A percentile compares a stretch with the other conserved stretches of the same genome.
Conservation (phyloP, 495 filamentous ascomycete genomes). For the Aspergillus homomorphus region DNA sequence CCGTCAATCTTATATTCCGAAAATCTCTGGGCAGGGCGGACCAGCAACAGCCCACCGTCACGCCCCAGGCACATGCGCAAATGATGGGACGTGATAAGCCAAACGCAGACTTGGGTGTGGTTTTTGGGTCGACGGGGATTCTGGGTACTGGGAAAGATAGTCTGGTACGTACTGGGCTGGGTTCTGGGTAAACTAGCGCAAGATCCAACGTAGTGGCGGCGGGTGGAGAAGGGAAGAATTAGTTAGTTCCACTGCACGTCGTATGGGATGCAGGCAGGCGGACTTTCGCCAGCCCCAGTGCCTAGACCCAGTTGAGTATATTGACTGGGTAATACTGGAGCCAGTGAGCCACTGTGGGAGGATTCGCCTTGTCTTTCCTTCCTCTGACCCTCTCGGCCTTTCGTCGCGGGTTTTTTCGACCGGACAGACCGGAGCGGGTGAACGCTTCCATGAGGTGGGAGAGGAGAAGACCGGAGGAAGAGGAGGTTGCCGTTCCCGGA, state of each 20-base stretch:
- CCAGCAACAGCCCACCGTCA: slow-evolving; percentile 13
- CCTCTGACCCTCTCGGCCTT: slow-evolving; percentile 5
- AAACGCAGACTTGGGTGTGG: slow-evolving; percentile 8
- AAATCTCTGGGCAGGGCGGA: slow-evolving; percentile 24
- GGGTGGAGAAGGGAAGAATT: neutral
- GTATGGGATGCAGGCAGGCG: neutral
- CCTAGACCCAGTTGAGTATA: neutral
- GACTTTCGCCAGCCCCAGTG: neutral
- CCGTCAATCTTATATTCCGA: slow-evolving; percentile 25
- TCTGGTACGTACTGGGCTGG: neutral
- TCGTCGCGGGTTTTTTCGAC: neutral
- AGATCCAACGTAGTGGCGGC: slow-evolving; percentile 2
- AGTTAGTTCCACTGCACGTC: slow-evolving; percentile 16
- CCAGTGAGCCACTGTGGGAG: neutral
- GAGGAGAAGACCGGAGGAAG: no score
- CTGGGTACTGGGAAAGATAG: slow-evolving; percentile 13
- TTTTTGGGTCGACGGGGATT: slow-evolving; percentile 6
- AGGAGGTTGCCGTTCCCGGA: no score
- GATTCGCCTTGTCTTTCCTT: no score
- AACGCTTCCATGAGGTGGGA: neutral
- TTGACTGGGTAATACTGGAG: neutral
- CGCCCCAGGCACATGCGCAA: slow-evolving; percentile 24
- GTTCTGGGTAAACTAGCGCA: neutral
- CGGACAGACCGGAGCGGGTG: neutral
- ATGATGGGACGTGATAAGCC: slow-evolving; percentile 30